Conservation (phyloP, 2,329 filamentous ascomycete species). For the Alternaria hordeiaustralica region DNA sequence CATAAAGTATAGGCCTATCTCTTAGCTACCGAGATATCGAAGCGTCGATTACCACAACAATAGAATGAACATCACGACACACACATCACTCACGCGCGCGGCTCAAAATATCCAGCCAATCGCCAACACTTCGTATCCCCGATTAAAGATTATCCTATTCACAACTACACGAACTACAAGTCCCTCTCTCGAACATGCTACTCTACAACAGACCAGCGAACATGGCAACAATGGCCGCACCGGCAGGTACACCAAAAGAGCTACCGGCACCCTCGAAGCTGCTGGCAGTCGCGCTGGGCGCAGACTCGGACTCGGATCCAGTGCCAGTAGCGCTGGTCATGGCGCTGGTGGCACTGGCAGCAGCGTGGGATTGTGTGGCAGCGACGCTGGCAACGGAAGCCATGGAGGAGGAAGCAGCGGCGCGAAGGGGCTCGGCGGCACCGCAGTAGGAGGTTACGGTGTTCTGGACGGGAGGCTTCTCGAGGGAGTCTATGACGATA, state of each 20-base stretch:
- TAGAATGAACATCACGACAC: neutral
- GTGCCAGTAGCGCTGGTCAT: neutral
- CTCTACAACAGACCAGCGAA: slow-evolving; percentile 25
- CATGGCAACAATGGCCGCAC: slow-evolving; percentile 36
- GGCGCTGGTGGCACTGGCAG: slow-evolving; percentile 8
- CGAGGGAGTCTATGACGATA: slow-evolving; percentile 43
- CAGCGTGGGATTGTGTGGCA: slow-evolving; percentile 19
- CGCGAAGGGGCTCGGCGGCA: slow-evolving; percentile 49
- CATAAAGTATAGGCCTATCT: neutral
- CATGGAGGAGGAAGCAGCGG: slow-evolving; percentile 24
- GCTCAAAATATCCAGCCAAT: neutral
- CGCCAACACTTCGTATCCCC: neutral
- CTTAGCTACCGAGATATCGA: neutral
- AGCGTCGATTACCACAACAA: neutral
- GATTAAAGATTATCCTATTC: slow-evolving; percentile 11
- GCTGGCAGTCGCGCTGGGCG: slow-evolving; percentile 9
- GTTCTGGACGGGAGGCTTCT: slow-evolving; percentile 41
- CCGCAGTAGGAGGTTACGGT: slow-evolving; percentile 49
- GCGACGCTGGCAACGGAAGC: slow-evolving; percentile 28
- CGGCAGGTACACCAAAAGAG: slow-evolving; percentile 13
- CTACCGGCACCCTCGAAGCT: slow-evolving; percentile 26
- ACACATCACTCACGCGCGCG: neutral
- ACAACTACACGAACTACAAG: neutral
- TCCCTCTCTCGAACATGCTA: neutral
- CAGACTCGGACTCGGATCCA: neutral